These are phyloP conservation scores for Tulasnella calospora DNA, from an alignment of 768 basidiomycete species.

Conservation along the genomic window DNA sequence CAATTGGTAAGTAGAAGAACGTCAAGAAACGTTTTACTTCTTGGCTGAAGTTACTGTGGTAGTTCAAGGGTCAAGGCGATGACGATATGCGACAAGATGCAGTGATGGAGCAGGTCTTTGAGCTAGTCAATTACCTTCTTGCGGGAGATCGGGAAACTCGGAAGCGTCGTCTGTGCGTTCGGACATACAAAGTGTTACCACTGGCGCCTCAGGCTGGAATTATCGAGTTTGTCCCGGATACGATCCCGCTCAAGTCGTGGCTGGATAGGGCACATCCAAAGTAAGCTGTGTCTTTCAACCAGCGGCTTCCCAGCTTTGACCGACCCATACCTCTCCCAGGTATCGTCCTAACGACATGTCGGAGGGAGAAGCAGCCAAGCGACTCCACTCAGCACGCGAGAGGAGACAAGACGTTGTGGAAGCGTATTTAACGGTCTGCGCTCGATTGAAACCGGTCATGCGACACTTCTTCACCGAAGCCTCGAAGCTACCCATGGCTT, in stretches of 20 bases:
- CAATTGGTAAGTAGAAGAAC: slow-evolving; percentile 60
- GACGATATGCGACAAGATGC: slow-evolving; percentile 97
- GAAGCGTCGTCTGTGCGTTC: slow-evolving; percentile 63
- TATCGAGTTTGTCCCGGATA: slow-evolving; percentile 85
- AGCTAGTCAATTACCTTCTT: slow-evolving; percentile 77
- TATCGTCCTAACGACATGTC: slow-evolving; percentile 60
- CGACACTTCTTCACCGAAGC: slow-evolving; percentile 90
- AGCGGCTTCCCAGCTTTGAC: not conserved
- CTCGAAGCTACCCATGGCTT: slow-evolving; percentile 80
- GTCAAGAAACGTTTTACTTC: not conserved
- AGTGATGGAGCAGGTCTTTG: slow-evolving; percentile 98
- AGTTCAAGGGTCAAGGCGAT: slow-evolving; percentile 89
- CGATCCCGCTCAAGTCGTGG: slow-evolving; percentile 59
- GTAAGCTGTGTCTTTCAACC: slow-evolving; percentile 40
- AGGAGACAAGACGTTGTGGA: slow-evolving; percentile 23
- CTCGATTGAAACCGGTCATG: slow-evolving; percentile 75
- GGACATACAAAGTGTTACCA: slow-evolving; percentile 87
- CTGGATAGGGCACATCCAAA: slow-evolving; percentile 55
- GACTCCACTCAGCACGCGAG: slow-evolving; percentile 36
- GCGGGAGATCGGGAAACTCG: slow-evolving; percentile 67
- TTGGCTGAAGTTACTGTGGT: not conserved
- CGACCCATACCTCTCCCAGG: slow-evolving; percentile 38
- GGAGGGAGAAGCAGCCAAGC: slow-evolving; percentile 34
- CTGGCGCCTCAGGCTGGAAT: slow-evolving; percentile 75
- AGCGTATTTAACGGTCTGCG: slow-evolving; percentile 40